Evolutionary conservation across 805 yeast species (phyloP).

Genomic region (Tetrapisispora fleetii): DNA sequence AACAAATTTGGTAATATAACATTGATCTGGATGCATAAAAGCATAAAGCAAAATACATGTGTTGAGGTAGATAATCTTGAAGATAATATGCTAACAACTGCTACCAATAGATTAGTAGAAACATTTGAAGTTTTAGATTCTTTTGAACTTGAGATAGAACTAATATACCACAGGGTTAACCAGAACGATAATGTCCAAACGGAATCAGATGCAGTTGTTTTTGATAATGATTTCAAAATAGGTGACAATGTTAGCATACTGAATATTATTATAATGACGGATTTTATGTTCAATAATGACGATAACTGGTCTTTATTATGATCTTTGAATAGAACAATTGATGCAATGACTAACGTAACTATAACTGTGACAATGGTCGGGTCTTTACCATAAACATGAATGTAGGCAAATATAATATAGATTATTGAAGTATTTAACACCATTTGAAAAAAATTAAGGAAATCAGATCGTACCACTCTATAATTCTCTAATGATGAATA

Average conservation of each 20-base stretch:
- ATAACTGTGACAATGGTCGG: slow-evolving; percentile 14
- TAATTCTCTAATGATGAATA: slow-evolving; percentile 6
- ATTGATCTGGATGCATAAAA: slow-evolving; percentile 33
- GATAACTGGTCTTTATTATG: not conserved
- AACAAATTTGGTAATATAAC: slow-evolving; percentile 23
- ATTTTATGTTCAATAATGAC: slow-evolving; percentile 38
- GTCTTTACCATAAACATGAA: slow-evolving; percentile 16
- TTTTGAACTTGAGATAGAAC: slow-evolving; percentile 5
- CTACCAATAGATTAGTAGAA: slow-evolving; percentile 72
- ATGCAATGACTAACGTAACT: slow-evolving; percentile 23
- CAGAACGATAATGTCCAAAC: slow-evolving; percentile 88
- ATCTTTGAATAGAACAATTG: slow-evolving; percentile 9
- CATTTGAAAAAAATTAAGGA: slow-evolving; percentile 20
- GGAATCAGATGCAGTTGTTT: slow-evolving; percentile 85
- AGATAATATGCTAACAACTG: slow-evolving; percentile 83
- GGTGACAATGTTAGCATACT: slow-evolving; percentile 77
- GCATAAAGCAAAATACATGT: slow-evolving; percentile 74
- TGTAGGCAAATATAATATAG: slow-evolving; percentile 45
- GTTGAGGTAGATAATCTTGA: slow-evolving; percentile 70
- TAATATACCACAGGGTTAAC: slow-evolving; percentile 58
- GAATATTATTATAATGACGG: slow-evolving; percentile 58
- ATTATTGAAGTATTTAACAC: slow-evolving; percentile 54
- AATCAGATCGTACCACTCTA: slow-evolving; percentile 16
- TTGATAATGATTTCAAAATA: slow-evolving; percentile 76
- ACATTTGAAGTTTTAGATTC: slow-evolving; percentile 37